Evolutionary conservation across 2,329 filamentous ascomycete genomes (phyloP).

Genomic region (Akanthomyces lecanii): DNA sequence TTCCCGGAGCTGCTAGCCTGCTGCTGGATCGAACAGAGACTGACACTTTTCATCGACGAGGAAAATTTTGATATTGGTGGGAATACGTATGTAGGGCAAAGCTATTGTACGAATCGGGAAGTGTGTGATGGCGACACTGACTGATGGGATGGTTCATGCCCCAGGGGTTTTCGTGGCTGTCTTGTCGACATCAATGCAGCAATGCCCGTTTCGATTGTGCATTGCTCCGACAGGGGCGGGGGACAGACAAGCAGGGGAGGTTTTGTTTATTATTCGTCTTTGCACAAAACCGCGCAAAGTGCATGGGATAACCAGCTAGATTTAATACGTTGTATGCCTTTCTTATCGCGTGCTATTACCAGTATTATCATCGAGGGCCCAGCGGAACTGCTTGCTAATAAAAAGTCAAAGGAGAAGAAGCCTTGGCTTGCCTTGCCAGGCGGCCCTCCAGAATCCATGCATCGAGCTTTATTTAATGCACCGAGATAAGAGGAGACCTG

Average conservation of each 20-base stretch:
- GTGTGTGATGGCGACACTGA: background rate
- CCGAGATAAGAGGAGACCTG: too few species aligned
- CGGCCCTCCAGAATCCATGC: too few species aligned
- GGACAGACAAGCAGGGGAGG: background rate
- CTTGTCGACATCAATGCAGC: background rate
- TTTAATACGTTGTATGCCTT: too few species aligned
- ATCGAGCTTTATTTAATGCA: too few species aligned
- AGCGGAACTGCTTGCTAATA: too few species aligned
- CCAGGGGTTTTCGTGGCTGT: background rate
- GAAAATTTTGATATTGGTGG: background rate
- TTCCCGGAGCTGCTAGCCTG: background rate
- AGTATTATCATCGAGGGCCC: too few species aligned
- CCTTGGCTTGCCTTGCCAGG: too few species aligned
- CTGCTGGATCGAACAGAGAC: background rate
- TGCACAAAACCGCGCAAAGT: background rate
- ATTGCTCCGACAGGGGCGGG: background rate
- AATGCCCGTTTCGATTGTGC: background rate
- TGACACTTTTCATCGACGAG: background rate
- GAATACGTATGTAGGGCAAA: background rate
- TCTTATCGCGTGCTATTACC: background rate
- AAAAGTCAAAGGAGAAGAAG: too few species aligned
- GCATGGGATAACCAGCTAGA: too few species aligned
- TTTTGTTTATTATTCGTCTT: background rate
- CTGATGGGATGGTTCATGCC: background rate
- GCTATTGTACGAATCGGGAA: background rate